Evolutionary conservation across 306 rosid genomes (phyloP).

Genomic region (Cicer bijugum): DNA sequence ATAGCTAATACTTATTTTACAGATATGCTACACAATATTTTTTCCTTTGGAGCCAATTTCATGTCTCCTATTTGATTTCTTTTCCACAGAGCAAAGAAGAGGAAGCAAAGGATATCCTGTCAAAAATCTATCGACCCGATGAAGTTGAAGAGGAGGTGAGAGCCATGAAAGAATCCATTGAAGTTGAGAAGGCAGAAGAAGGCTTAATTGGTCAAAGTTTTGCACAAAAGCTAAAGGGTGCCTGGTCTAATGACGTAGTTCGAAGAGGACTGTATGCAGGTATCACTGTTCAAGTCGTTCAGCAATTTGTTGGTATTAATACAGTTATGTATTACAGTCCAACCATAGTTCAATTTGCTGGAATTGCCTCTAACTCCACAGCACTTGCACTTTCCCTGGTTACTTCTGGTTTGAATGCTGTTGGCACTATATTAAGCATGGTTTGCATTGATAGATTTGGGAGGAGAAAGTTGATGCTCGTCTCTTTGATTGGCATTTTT

Average conservation of each 20-base stretch:
- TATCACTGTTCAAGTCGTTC: constrained; percentile 71
- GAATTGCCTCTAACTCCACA: constrained; percentile 73
- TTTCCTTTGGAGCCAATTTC: neutral
- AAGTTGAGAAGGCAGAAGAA: constrained; percentile 60
- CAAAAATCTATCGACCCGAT: constrained; percentile 53
- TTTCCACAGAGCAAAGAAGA: constrained; percentile 56
- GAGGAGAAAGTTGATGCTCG: constrained; percentile 69
- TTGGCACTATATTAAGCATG: constrained; percentile 75
- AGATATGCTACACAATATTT: too few relatives aligned
- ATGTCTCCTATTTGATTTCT: neutral
- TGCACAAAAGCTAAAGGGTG: constrained; percentile 52
- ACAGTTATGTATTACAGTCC: constrained; percentile 94
- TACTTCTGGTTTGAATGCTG: constrained; percentile 73
- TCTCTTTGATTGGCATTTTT: constrained; percentile 68
- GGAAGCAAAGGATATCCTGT: constrained; percentile 61
- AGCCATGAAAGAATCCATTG: constrained; percentile 63
- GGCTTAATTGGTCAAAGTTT: constrained; percentile 54
- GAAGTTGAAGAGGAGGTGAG: constrained; percentile 70
- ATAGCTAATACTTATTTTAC: too few relatives aligned
- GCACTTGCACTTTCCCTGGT: constrained; percentile 81
- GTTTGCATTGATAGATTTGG: constrained; percentile 65
- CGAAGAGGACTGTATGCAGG: constrained; percentile 86
- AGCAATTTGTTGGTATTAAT: constrained; percentile 85
- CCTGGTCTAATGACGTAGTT: constrained; percentile 51
- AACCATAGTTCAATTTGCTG: constrained; percentile 86